Evolutionary conservation across 805 yeast species (phyloP).

Genomic region (Hanseniaspora occidentalis): DNA sequence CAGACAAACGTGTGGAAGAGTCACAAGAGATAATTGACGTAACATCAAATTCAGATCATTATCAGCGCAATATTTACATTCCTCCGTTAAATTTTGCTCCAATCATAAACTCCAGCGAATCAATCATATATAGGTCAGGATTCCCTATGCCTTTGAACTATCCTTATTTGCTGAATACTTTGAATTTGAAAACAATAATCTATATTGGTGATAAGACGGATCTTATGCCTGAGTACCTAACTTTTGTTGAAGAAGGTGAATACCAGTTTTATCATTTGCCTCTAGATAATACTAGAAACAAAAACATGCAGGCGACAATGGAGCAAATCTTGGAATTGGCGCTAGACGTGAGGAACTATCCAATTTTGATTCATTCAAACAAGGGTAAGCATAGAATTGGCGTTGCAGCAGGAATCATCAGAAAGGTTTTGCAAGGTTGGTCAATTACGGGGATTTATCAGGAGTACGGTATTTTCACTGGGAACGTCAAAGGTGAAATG

Average conservation of each 20-base stretch:
- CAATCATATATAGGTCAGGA: slow-evolving; percentile 80
- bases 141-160: slow-evolving; percentile 85
- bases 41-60: too few relatives aligned
- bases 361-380: slow-evolving; percentile 81
- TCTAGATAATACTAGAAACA: slow-evolving; percentile 67
- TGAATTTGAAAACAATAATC: slow-evolving; percentile 67
- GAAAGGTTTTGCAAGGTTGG: slow-evolving; percentile 88
- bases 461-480: slow-evolving; percentile 85
- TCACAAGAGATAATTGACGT: too few relatives aligned
- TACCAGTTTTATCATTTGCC: slow-evolving; percentile 47
- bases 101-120: slow-evolving; percentile 35
- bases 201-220: slow-evolving; percentile 65
- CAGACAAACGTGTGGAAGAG: too few relatives aligned
- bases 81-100: slow-evolving; percentile 89
- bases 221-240: slow-evolving; percentile 38
- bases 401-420: slow-evolving; percentile 78
- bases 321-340: slow-evolving; percentile 43
- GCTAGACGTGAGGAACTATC: slow-evolving; percentile 59
- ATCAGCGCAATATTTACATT: slow-evolving; percentile 42
- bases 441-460: slow-evolving; percentile 84
- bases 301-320: slow-evolving; percentile 48
- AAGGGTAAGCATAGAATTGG: slow-evolving; percentile 98
- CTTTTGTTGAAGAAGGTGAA: slow-evolving; percentile 47
- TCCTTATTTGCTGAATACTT: slow-evolving; percentile 52
- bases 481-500: slow-evolving; percentile 76